Evolutionary conservation across 2,329 filamentous ascomycete genomes (phyloP).

Genomic region (Podosphaera fusca): DNA sequence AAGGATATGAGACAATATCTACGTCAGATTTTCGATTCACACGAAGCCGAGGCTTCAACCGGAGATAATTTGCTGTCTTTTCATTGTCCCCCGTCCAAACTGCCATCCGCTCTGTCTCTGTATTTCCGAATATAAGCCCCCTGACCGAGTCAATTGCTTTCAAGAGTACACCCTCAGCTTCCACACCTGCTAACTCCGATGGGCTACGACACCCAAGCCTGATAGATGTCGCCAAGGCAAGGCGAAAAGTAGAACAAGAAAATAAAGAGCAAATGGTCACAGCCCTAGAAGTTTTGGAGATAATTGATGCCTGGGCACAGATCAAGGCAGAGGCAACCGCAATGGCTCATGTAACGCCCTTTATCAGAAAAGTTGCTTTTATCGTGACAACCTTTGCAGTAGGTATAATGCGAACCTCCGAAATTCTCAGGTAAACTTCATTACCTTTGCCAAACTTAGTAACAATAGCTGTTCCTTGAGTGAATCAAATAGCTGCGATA

Average conservation of each 20-base stretch:
- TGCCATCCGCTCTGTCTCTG: too few species aligned
- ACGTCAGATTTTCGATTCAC: too few species aligned
- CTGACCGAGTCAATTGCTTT: too few species aligned
- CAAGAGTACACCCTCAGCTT: not conserved
- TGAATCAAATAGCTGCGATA: not conserved
- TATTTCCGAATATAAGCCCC: too few species aligned
- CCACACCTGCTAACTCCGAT: not conserved
- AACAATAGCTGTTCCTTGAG: not conserved
- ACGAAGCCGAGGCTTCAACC: too few species aligned
- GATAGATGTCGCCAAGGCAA: not conserved
- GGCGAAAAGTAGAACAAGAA: not conserved
- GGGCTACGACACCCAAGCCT: not conserved
- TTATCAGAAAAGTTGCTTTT: not conserved
- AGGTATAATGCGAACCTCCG: not conserved
- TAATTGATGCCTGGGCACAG: not conserved
- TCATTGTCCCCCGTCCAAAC: too few species aligned
- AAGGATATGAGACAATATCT: too few species aligned
- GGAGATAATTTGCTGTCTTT: too few species aligned
- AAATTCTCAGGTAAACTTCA: not conserved
- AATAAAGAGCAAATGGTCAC: not conserved
- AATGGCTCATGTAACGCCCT: not conserved
- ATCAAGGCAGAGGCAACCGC: not conserved
- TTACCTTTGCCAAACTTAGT: not conserved
- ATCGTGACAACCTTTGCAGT: not conserved
- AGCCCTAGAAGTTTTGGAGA: not conserved